These are phyloP conservation scores for Gillenia trifoliata DNA, from an alignment of 306 rosid species.

Conservation along the genomic window DNA sequence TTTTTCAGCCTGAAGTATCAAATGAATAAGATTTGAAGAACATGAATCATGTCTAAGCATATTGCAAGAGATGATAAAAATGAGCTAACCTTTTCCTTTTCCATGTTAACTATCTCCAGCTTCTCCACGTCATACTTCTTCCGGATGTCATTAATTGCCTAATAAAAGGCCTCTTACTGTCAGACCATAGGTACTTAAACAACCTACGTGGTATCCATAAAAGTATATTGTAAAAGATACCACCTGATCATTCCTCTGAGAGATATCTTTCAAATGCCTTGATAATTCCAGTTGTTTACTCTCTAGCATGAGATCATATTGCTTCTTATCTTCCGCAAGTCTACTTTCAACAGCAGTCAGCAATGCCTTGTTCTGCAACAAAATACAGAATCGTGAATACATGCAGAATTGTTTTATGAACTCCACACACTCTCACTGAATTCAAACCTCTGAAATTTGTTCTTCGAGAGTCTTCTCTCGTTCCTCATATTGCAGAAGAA, in stretches of 20 bases:
- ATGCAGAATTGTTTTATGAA: slow-evolving; percentile 14
- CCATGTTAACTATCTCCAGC: slow-evolving; percentile 62
- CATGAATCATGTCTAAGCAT: slow-evolving; percentile 11
- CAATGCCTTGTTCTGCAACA: slow-evolving; percentile 54
- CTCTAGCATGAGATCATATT: slow-evolving; percentile 76
- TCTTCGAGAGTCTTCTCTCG: slow-evolving; percentile 70
- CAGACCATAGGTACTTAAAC: slow-evolving; percentile 24
- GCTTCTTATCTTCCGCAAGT: slow-evolving; percentile 67
- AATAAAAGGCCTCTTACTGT: slow-evolving; percentile 25
- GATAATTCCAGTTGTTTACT: slow-evolving; percentile 72
- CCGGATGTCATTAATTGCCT: slow-evolving; percentile 91
- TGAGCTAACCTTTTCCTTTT: slow-evolving; percentile 76
- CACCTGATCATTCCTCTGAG: slow-evolving; percentile 95
- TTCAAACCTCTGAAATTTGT: slow-evolving; percentile 63
- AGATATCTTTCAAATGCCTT: slow-evolving; percentile 87
- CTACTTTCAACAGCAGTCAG: slow-evolving; percentile 62
- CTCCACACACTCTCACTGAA: slow-evolving; percentile 3
- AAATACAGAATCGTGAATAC: slow-evolving; percentile 12
- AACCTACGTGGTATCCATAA: slow-evolving; percentile 4
- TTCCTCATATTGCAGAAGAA: slow-evolving; percentile 49
- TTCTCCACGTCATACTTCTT: slow-evolving; percentile 86
- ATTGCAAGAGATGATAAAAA: slow-evolving; percentile 23
- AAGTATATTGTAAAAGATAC: slow-evolving; percentile 22
- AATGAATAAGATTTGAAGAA: slow-evolving; percentile 31
- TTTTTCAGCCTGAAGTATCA: slow-evolving; percentile 56